A percentile compares a stretch with the other conserved stretches of the same genome.
Conservation (phyloP, 495 filamentous ascomycete species). For the Trichoderma asperelloides region DNA sequence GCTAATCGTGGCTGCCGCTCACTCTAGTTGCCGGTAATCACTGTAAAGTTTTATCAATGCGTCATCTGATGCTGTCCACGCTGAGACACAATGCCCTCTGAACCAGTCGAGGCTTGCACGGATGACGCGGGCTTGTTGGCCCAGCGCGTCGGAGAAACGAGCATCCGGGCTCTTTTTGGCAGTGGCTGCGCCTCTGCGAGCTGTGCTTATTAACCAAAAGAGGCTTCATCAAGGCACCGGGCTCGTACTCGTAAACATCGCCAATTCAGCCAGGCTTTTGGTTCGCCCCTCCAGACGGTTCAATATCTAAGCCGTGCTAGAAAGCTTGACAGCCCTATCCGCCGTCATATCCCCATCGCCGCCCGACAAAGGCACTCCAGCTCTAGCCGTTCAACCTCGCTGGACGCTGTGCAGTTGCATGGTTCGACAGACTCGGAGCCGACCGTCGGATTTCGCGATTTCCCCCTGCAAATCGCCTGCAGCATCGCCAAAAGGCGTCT, state of each 20-base stretch:
- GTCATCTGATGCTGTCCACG: not conserved
- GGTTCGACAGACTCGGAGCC: not conserved
- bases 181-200: not conserved
- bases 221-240: not conserved
- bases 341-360: not conserved
- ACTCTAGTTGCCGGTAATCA: not conserved
- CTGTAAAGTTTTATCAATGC: not conserved
- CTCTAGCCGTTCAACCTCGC: conserved; percentile 1
- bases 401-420: not conserved
- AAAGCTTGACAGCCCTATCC: not conserved
- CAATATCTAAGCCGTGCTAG: not conserved
- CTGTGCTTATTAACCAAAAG: not conserved
- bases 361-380: not conserved
- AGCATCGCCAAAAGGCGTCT: not conserved
- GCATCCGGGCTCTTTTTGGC: not conserved
- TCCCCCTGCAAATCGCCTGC: not conserved
- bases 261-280: not conserved
- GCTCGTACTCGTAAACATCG: conserved; percentile 5
- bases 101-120: not conserved
- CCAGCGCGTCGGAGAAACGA: not conserved
- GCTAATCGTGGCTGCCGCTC: conserved; percentile 3
- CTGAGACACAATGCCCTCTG: not conserved
- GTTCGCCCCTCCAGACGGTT: not conserved
- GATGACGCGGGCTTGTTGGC: not conserved
- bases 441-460: not conserved